phyloP scores from a whole-genome alignment of 2,329 filamentous ascomycete genomes.

The Fusarium oxysporum region DNA sequence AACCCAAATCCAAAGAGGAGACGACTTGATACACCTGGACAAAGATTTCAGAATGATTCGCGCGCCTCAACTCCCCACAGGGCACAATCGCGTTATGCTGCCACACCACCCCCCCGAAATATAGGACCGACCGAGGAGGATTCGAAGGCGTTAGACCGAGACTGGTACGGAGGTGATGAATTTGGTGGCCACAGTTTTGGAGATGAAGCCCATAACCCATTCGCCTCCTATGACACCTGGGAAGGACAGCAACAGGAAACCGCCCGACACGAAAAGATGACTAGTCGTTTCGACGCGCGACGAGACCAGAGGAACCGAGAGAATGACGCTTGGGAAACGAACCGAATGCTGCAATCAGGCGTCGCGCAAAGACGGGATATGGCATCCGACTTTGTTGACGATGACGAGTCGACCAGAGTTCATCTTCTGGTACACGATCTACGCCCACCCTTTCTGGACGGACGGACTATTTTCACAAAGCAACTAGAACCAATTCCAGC shows the following conservation, averaged over 20 bases:
- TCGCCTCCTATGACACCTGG: constrained; percentile 81
- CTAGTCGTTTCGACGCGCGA: constrained; percentile 74
- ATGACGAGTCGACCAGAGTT: constrained; percentile 88
- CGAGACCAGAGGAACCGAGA: constrained; percentile 90
- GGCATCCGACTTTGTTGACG: constrained; percentile 81
- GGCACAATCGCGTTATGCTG: constrained; percentile 54
- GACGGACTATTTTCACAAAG: constrained; percentile 95
- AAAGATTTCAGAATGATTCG: constrained; percentile 49
- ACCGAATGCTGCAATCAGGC: constrained; percentile 96
- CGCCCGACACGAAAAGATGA: constrained; percentile 83
- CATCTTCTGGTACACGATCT: constrained; percentile 95
- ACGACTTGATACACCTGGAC: constrained; percentile 49
- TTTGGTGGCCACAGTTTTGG: constrained; percentile 84
- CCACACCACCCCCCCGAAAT: constrained; percentile 52
- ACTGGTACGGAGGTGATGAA: constrained; percentile 94
- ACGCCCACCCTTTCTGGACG: constrained; percentile 93
- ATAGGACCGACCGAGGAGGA: constrained; percentile 74
- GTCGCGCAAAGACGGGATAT: constrained; percentile 91
- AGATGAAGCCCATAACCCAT: constrained; percentile 93
- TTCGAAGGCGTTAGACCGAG: constrained; percentile 81
- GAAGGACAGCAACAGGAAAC: constrained; percentile 83
- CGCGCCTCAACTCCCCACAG: constrained; percentile 49
- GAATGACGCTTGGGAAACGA: constrained; percentile 98
- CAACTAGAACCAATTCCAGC: constrained; percentile 95
- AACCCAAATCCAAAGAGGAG: constrained; percentile 57